Evolutionary conservation across 2,329 filamentous ascomycete species (phyloP).

Genomic region (Microdochium paspali): DNA sequence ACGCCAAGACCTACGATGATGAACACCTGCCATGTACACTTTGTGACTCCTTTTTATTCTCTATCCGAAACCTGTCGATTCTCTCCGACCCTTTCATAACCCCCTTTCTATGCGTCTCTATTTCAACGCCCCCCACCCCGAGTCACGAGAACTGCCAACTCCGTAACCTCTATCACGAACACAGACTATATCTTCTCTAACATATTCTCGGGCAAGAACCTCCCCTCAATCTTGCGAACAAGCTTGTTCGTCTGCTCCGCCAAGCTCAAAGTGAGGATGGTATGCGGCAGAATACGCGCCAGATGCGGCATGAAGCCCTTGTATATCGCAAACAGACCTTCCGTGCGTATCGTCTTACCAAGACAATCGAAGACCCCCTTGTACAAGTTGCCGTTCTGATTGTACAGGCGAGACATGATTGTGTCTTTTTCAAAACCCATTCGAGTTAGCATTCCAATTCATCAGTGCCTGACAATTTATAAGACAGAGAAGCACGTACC

Average conservation of each 20-base stretch:
- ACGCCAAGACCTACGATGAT: too few species aligned
- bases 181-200: constrained; percentile 20
- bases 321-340: constrained; percentile 88
- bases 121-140: too few species aligned
- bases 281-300: constrained; percentile 89
- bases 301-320: constrained; percentile 96
- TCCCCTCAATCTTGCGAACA: constrained; percentile 66
- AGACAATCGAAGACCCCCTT: constrained; percentile 86
- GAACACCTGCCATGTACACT: too few species aligned
- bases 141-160: too few species aligned
- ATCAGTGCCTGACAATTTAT: too few species aligned
- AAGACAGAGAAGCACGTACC: constrained; percentile 38
- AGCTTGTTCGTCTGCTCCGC: constrained; percentile 97
- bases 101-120: too few species aligned
- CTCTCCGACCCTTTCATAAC: too few species aligned
- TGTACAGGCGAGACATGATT: constrained; percentile 98
- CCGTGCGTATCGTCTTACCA: constrained; percentile 80
- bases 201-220: constrained; percentile 34
- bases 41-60: too few species aligned
- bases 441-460: too few species aligned
- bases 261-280: constrained; percentile 82
- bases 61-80: too few species aligned
- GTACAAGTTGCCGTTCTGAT: constrained; percentile 98
- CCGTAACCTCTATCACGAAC: too few species aligned
- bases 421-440: too few species aligned